Conservation (phyloP, 164 flowering plant species). For the Saururus chinensis region DNA sequence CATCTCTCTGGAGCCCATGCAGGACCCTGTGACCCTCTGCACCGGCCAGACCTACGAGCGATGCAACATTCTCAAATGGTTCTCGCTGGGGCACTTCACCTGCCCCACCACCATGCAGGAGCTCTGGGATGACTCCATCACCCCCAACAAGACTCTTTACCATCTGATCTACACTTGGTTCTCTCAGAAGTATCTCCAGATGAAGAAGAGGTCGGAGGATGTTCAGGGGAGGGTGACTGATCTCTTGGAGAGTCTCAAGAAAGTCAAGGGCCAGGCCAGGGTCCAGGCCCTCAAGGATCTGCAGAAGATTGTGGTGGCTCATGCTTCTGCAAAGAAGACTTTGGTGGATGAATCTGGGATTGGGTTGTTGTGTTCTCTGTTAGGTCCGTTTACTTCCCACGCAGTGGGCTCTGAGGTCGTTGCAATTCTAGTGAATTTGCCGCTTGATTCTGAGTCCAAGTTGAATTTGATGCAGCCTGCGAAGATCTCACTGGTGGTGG, state of each 20-base stretch:
- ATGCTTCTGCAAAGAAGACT: conserved; percentile 52
- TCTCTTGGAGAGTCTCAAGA: conserved; percentile 59
- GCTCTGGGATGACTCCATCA: conserved; percentile 44
- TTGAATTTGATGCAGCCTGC: conserved; percentile 64
- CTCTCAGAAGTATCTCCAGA: conserved; percentile 47
- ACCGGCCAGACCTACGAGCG: conserved; percentile 78
- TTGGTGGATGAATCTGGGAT: conserved; percentile 66
- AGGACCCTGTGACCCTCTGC: conserved; percentile 65
- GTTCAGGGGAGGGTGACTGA: conserved; percentile 70
- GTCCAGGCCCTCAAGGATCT: conserved; percentile 73
- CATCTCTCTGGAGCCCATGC: conserved; percentile 75
- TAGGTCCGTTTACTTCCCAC: conserved; percentile 84
- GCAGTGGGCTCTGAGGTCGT: conserved; percentile 80
- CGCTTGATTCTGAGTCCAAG: conserved; percentile 55
- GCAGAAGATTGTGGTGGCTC: conserved; percentile 36
- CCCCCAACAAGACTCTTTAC: conserved; percentile 51
- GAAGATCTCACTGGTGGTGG: conserved; percentile 66
- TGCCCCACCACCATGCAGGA: conserved; percentile 76
- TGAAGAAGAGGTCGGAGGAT: conserved; percentile 78
- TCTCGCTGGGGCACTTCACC: conserved; percentile 49
- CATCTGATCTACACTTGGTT: conserved; percentile 60
- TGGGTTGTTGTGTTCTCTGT: conserved; percentile 38
- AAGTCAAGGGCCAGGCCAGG: conserved; percentile 75
- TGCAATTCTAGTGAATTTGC: conserved; percentile 62
- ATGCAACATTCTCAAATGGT: conserved; percentile 63